These are phyloP conservation scores for Ambrosia hybrid DNA, from an alignment of 140 eudicot species.

Conservation along the genomic window DNA sequence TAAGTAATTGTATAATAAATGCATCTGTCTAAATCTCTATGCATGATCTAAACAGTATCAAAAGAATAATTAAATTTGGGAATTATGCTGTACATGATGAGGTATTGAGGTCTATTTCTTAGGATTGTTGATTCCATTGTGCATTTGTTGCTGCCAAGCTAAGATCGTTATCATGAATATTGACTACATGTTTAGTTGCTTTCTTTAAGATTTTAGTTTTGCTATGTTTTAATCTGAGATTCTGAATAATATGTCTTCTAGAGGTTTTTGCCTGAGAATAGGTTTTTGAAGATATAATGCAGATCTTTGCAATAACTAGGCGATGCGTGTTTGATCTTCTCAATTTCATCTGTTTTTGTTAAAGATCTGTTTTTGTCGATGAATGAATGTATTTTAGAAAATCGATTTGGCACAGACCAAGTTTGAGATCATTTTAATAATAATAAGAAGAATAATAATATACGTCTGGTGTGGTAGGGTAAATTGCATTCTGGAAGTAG, in stretches of 20 bases:
- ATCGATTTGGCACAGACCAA: background rate
- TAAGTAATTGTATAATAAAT: background rate
- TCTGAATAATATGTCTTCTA: background rate
- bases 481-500: no score
- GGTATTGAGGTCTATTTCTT: conserved; percentile 1
- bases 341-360: background rate
- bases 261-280: background rate
- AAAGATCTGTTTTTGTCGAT: background rate
- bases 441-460: no score
- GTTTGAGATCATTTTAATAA: no score
- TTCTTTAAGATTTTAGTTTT: conserved; percentile 5
- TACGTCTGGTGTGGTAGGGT: no score
- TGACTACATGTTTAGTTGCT: background rate
- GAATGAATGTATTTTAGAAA: background rate
- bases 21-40: background rate
- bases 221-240: conserved; percentile 16
- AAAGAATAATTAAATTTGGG: no score
- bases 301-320: conserved; percentile 13
- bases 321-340: background rate
- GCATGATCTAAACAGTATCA: no score
- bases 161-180: conserved; percentile 3
- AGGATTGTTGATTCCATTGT: conserved; percentile 4
- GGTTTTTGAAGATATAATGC: conserved; percentile 13
- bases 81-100: background rate
- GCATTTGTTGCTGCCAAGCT: no score